These are phyloP conservation scores for Skeletonema grethae DNA, from an alignment of 108 stramenopile genomes.

Conservation along the genomic window DNA sequence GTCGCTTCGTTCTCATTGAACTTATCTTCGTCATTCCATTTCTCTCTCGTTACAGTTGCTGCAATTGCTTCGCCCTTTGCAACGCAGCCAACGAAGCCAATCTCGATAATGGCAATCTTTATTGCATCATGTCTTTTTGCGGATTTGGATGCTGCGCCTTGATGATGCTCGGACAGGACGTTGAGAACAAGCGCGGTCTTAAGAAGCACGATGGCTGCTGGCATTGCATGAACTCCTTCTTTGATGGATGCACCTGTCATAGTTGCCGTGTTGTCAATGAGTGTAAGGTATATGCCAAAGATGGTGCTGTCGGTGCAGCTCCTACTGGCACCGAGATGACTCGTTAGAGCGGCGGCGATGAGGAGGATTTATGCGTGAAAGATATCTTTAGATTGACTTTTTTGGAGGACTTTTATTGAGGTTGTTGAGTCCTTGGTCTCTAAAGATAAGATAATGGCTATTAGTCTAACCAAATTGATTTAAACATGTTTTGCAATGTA, in stretches of 20 bases:
- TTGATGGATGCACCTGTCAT: slow-evolving; percentile 19
- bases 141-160: slow-evolving; percentile 22
- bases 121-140: slow-evolving; percentile 4
- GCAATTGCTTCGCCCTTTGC: slow-evolving; percentile 28
- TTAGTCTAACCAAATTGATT: no score
- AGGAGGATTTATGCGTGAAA: background rate
- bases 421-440: background rate
- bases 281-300: slow-evolving; percentile 18
- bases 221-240: slow-evolving; percentile 19
- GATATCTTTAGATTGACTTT: no score
- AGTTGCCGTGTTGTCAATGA: slow-evolving; percentile 25
- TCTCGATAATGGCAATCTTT: slow-evolving; percentile 6
- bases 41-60: background rate
- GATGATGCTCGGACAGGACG: slow-evolving; percentile 17
- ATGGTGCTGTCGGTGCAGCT: slow-evolving; percentile 18
- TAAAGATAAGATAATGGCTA: no score
- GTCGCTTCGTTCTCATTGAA: no score
- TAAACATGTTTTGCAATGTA: no score
- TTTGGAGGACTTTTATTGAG: no score
- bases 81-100: slow-evolving; percentile 15
- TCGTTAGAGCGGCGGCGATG: background rate
- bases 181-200: slow-evolving; percentile 24
- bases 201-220: slow-evolving; percentile 22
- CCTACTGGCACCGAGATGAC: slow-evolving; percentile 21
- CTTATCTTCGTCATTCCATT: background rate